Base-by-base conservation (phyloP, 2,329 filamentous ascomycete genomes). In the Trichoderma sp. region DNA sequence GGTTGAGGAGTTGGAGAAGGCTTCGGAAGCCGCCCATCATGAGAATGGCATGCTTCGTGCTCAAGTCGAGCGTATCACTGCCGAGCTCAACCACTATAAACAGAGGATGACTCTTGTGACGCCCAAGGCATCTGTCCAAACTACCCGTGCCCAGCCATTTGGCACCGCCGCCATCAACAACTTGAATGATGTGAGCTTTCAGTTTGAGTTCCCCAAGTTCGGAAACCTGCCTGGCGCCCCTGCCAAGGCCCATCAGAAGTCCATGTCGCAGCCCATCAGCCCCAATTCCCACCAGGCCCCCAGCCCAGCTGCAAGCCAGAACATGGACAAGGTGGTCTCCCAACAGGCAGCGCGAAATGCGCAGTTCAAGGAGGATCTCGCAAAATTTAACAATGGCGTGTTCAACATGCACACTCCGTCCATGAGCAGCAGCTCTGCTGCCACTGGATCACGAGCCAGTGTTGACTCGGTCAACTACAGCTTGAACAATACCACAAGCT, bases 121-220 rank as follows among this genome's bases (percentile, higher is more conserved):
- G 65, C 79, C 71, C 64, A 75, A 61, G 73, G 77, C 72, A 70
- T 68, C 71, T 19, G 68, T 84, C 1, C 79, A 86, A 12, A 22
- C 42, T 76, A 83, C 83, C 15, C 77, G 76, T 59, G 64, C 72
- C 0, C 48, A 42, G 22, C 64, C 73, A 1, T 82, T 85, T 74
- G 81, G 84, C 73, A 78, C 74, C 66, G 77, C 82, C 25, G 83
- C 83, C 12, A 76, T 87, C 70, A 87, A 82, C 77, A 90, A 88
- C 72, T 82, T 90, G 65, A 88, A 84, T 74, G 90, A 91, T 70
- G 90, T 91, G 77, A 93, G 91, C 76, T 98, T 98, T 76, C 90
- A 94, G 72, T 98, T 99, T 73, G 94, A 98, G 72, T 98, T 98
- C 71, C 94, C 95, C 71, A 94, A 92, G 76, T 98, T 99, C 74